phyloP scores from a whole-genome alignment of 169 alveolate genomes.

The Besnoitia besnoiti region DNA sequence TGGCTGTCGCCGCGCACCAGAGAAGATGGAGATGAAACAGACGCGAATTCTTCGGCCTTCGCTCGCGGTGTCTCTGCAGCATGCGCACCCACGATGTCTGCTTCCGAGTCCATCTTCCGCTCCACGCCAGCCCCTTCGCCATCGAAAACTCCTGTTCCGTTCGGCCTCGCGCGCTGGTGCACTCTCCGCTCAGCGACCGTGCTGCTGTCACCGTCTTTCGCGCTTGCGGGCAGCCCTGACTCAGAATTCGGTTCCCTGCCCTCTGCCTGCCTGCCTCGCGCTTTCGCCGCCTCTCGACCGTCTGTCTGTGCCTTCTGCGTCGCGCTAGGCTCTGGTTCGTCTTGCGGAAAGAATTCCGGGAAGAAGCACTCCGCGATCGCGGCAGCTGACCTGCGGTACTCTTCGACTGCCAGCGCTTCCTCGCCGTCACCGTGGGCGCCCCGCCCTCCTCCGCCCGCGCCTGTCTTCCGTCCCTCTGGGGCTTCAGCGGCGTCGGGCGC shows the following conservation, averaged over 20 bases:
- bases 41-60: too few relatives aligned
- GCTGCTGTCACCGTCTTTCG: not conserved
- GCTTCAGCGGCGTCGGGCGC: too few relatives aligned
- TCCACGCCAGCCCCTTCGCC: not conserved
- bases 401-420: not conserved
- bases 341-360: not conserved
- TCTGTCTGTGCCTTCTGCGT: not conserved
- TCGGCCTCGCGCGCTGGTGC: not conserved
- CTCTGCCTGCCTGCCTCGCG: not conserved
- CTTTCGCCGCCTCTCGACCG: not conserved
- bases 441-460: not conserved
- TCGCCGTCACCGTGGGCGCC: too few relatives aligned
- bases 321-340: not conserved
- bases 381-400: not conserved
- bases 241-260: too few relatives aligned
- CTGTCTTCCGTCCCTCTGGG: not conserved
- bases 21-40: not conserved
- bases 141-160: not conserved
- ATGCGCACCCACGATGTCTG: not conserved
- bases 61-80: not conserved
- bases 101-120: not conserved
- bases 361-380: not conserved
- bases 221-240: too few relatives aligned
- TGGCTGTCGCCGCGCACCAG: not conserved
- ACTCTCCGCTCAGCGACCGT: not conserved